phyloP scores from a whole-genome alignment of 495 filamentous ascomycete genomes.

The Thermothielavioides terrestris region DNA sequence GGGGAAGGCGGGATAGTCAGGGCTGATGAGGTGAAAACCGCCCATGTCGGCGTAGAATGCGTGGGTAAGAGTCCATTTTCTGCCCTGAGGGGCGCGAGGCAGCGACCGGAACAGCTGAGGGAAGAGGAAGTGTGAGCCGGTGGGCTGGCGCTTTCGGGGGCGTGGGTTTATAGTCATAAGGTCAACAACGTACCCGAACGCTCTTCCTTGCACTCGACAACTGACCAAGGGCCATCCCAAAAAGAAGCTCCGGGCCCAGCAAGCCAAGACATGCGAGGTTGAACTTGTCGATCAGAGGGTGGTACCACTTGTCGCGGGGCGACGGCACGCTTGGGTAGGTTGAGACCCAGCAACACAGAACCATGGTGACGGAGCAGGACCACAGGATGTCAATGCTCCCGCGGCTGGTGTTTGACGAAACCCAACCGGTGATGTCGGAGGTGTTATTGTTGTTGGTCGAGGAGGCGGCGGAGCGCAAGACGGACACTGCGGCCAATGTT shows the following conservation, averaged over 20 bases:
- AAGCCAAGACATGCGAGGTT: constrained; percentile 7
- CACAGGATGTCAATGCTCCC: constrained; percentile 14
- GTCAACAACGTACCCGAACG: background rate
- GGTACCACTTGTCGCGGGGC: constrained; percentile 7
- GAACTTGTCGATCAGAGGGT: constrained; percentile 1
- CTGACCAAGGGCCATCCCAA: constrained; percentile 12
- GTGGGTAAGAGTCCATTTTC: constrained; percentile 28
- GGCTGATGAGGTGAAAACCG: constrained; percentile 20
- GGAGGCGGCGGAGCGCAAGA: too few relatives aligned
- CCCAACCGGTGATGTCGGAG: background rate
- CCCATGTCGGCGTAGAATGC: constrained; percentile 34
- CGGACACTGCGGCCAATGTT: background rate
- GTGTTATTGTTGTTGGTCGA: background rate
- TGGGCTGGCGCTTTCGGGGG: too few relatives aligned
- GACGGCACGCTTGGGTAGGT: constrained; percentile 7
- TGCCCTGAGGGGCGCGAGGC: background rate
- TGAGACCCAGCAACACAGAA: constrained; percentile 12
- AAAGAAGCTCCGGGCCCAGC: constrained; percentile 7
- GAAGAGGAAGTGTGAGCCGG: too few relatives aligned
- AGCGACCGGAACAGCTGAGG: background rate
- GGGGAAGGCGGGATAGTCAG: constrained; percentile 20
- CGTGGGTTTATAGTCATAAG: too few relatives aligned
- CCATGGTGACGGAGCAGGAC: constrained; percentile 11
- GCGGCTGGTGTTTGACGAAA: background rate
- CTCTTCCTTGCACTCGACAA: constrained; percentile 4